Percentiles rank a stretch among this genome's conserved stretches.
Conservation (phyloP, 441 rosid species). For the Heliophila coronopifolia region DNA sequence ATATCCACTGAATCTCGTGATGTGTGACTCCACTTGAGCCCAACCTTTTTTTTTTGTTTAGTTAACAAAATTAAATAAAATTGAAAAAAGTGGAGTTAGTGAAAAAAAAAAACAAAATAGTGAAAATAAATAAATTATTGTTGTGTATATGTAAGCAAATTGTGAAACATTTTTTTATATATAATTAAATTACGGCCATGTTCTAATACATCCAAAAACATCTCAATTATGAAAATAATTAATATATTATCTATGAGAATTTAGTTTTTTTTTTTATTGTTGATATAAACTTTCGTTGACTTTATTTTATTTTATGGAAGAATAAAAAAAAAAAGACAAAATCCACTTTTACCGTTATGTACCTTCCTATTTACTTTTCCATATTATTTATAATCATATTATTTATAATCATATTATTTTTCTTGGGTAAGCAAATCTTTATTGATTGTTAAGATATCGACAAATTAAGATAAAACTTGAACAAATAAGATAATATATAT, state of each 20-base stretch:
- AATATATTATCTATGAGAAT: background rate
- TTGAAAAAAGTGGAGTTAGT: too few species aligned
- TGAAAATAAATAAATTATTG: too few species aligned
- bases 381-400: too few species aligned
- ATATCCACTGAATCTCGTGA: slow-evolving; percentile 31
- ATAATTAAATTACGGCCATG: background rate
- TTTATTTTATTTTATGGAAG: background rate
- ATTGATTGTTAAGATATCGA: slow-evolving; percentile 1
- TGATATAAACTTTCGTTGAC: slow-evolving; percentile 11
- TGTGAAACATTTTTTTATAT: background rate
- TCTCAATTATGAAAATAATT: slow-evolving; percentile 1
- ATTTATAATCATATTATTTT: background rate
- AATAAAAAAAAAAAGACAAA: background rate
- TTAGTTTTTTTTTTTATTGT: background rate
- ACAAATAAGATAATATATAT: background rate
- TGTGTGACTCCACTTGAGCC: slow-evolving; percentile 25
- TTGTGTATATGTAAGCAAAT: too few species aligned
- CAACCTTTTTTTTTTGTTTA: background rate
- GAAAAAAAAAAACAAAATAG: too few species aligned
- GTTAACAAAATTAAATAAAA: background rate
- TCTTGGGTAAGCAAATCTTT: background rate
- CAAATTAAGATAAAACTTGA: slow-evolving; percentile 2
- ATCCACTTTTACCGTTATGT: slow-evolving; percentile 7
- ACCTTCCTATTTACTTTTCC: background rate
- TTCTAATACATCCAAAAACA: slow-evolving; percentile 14